Conservation (phyloP, 208 protist genomes). For the Balamuthia mandrillaris region DNA sequence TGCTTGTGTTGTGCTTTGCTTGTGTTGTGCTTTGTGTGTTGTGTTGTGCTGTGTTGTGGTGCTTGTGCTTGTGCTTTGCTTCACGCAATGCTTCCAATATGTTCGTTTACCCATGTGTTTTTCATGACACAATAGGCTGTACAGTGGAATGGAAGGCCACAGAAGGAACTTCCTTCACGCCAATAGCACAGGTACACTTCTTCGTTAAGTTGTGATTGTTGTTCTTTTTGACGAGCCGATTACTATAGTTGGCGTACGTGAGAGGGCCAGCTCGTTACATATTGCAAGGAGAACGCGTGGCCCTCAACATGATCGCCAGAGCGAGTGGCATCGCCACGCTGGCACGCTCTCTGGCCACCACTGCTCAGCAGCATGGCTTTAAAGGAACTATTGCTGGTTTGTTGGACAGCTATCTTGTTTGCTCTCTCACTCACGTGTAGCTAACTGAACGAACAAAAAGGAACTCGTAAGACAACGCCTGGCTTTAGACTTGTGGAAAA, state of each 20-base stretch:
- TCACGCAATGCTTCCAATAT: neutral
- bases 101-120: too few relatives aligned
- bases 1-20: too few relatives aligned
- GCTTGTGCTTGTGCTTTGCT: too few relatives aligned
- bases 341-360: neutral
- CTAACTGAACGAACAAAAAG: neutral
- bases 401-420: neutral
- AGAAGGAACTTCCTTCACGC: conserved; percentile 64
- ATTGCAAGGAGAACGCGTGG: conserved; percentile 74
- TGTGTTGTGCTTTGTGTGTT: too few relatives aligned
- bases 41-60: too few relatives aligned
- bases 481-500: conserved; percentile 81
- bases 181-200: conserved; percentile 17
- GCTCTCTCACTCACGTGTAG: neutral
- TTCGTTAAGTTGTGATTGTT: neutral
- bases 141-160: conserved; percentile 66
- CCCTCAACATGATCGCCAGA: conserved; percentile 75
- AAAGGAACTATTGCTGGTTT: conserved; percentile 62
- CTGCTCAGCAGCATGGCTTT: conserved; percentile 32
- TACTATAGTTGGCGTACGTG: conserved; percentile 48
- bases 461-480: conserved; percentile 82
- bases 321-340: conserved; percentile 67
- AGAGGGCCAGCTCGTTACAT: conserved; percentile 57
- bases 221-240: neutral
- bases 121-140: neutral